Percentiles rank a stretch among this genome's conserved stretches.
Conservation (phyloP, 345 rosid species). For the Citrus glauca region DNA sequence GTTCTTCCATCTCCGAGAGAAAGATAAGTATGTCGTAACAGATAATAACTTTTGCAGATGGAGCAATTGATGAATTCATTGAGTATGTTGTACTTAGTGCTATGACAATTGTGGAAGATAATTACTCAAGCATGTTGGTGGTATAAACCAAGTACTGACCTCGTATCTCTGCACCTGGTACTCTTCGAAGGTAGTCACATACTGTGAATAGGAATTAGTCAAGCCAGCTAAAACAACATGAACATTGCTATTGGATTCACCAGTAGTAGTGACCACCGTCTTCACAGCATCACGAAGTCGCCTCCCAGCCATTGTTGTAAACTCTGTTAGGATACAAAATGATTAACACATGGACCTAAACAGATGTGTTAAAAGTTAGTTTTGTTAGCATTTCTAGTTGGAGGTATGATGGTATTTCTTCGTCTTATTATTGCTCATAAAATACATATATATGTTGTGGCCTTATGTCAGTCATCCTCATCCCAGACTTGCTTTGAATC, state of each 20-base stretch:
- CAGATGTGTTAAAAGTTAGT: neutral
- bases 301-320: conserved; percentile 99
- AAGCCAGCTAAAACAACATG: conserved; percentile 92
- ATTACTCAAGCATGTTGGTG: neutral
- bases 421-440: neutral
- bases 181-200: conserved; percentile 92
- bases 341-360: neutral
- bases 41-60: neutral
- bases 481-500: neutral
- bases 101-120: neutral
- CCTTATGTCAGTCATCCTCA: neutral
- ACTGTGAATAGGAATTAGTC: conserved; percentile 91
- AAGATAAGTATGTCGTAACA: neutral
- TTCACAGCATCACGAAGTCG: conserved; percentile 96
- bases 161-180: conserved; percentile 93
- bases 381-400: neutral
- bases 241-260: conserved; percentile 41
- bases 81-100: neutral
- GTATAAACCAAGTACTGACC: conserved; percentile 37
- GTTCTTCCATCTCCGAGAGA: neutral
- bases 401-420: neutral
- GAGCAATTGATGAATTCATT: neutral
- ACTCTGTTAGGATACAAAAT: conserved; percentile 49
- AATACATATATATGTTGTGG: no score
- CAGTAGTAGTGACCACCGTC: conserved; percentile 51